Evolutionary conservation across 352 stramenopile species (phyloP), one percentile per base, ranked within the genome.

Genomic region (Phytophthora lateralis): DNA sequence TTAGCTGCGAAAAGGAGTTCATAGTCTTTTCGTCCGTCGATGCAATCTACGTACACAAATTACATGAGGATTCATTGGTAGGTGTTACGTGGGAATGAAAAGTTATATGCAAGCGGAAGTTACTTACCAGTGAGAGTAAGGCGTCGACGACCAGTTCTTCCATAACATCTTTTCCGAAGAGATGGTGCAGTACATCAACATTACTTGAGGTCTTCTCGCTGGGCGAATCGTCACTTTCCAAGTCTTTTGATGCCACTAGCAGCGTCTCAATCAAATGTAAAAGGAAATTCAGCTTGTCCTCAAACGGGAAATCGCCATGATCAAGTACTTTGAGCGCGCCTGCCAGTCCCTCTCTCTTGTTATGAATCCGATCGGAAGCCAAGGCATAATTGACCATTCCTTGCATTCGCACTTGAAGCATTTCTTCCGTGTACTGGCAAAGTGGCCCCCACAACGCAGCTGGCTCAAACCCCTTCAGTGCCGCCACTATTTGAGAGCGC

Each of bases 81-180:
- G 34, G 11, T 26, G 39, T 20, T 42, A 17, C 21, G 32, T 42
- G n/a, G 2, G 35, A 42, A 18, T 42, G 3, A 18, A 12, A 7
- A 15, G 29, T 26, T 18, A 5, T 15, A 27, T 26, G 18, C 8
- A 26, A 43, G 18, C 18, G 14, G 6, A 3, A 24, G 17, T 14
- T 9, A 0, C 65, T 43, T 82, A 91, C 84, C 72, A 93, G 45
- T 0, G 63, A 66, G 17, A 91, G 55, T 7, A 93, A 61, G 2
- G 72, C 76, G 30, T 93, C 84, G 10, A 93, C 74, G 14, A 91
- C 73, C 11, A 89, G 62, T 52, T 93, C 84, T 71, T 91, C 79
- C 34, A 91, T 67, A 8, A 82, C 68, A 1, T 91, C 82, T 37
- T 81, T 79, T 2, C 80, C 79, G 55, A 91, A 91, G 4, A 93